Evolutionary conservation across 495 filamentous ascomycete genomes (phyloP), one percentile per base, ranked within the genome.

Genomic region (Trichoderma parareesei): DNA sequence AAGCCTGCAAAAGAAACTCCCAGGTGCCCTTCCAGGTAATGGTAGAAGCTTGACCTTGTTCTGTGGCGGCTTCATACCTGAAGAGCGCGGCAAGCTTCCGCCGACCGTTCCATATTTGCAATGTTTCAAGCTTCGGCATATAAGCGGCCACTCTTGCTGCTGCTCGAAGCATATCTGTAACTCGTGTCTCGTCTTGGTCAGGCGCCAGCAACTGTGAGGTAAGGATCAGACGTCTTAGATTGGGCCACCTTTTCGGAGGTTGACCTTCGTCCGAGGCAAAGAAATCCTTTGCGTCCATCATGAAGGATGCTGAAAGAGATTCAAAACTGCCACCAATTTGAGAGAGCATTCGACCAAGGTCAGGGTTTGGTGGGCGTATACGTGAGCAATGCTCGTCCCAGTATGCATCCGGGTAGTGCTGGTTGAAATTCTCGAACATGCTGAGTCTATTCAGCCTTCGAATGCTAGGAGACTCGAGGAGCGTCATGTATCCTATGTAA

Each of bases 61-160:
- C 64, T 41, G 27, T 42, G 43, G 67, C 60, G 7, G 67, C 44
- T 66, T 75, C 69, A 67, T 75, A 75, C 66, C 67, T 69, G 70
- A 77, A 77, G 65, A 73, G 67, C 60, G 66, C 65, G 65, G 74
- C 73, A 61, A 73, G 68, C 68, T 72, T 69, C 69, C 65, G 57
- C 67, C n/a, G n/a, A n/a, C 73, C 75, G 64, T 73, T 77, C 73
- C 75, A 77, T 65, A 77, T 73, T 60, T 73, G 73, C 74, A 78
- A 75, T 67, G 67, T 77, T 67, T 73, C 67, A 62, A 77, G 69
- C 38, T 69, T 60, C 70, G 72, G 72, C 72, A 75, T 77, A 65
- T 71, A 69, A 61, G 72, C 69, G 64, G 73, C 72, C 66, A 72
- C 73, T 68, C 70, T 71, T 64, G 68, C 72, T 63, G 70, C 72